Base-by-base conservation (phyloP, 2,329 filamentous ascomycete genomes). In the Trichoderma sp. region DNA sequence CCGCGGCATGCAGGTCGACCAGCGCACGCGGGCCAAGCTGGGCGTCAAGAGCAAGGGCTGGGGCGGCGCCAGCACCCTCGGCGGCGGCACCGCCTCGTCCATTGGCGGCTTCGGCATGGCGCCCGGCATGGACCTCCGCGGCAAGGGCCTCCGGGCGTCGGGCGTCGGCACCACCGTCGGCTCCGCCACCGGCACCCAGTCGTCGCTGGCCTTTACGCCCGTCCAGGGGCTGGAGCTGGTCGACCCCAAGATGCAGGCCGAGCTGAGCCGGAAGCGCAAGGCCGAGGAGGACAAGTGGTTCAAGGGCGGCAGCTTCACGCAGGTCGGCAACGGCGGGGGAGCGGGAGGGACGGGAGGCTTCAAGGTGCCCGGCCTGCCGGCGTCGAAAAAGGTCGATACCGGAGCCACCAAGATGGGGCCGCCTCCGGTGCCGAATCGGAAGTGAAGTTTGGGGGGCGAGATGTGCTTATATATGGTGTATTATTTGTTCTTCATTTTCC, bases 211-310 rank as follows among this genome's bases (percentile, higher is more conserved):
- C 0, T 99, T 99, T 73, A 97, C 93, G 2, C 93, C 94, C 1
- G 92, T 96, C 17, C 95, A 98, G 74, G 95, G 95, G 2, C 83
- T 99, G 45, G 94, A 99, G 80, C 85, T 99, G 14, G 93, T 98
- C 7, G 94, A 98, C 75, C 95, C 95, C 24, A 97, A 95, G 81
- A 87, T 91, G 65, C 88, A 93, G 71, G 91, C 92, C 7, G 93
- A 97, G 79, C 85, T 96, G 75, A 93, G 85, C 74, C 85, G 92
- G 71, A 98, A 98, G 81, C 83, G 93, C 68, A 96, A 97, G 76
- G 93, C 92, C 0, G 95, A 98, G 69, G 92, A 97, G 75, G 94
- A 98, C 74, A 84, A 92, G 44, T 99, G 93, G 90, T 99, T 99
- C 82, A 96, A 95, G 78, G 91, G 92, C 54, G 95, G 95, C n/a